Evolutionary conservation across 768 basidiomycete species (phyloP).

Genomic region (Agaricus bisporus): DNA sequence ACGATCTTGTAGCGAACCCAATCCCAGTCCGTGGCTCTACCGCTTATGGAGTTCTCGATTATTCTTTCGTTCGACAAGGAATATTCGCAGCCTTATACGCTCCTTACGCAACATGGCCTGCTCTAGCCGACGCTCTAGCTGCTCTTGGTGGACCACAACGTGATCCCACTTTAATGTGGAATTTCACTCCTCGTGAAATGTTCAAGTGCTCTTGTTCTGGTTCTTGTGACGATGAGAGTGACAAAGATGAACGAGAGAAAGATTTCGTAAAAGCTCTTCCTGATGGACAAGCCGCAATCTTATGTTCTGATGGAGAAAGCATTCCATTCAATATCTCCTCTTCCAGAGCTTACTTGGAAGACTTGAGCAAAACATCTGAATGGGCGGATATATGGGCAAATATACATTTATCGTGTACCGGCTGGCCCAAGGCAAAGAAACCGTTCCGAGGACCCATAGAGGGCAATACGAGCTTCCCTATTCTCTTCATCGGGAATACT

Average conservation of each 20-base stretch:
- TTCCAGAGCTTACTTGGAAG: constrained; percentile 21
- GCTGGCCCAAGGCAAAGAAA: constrained; percentile 12
- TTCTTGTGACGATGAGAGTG: constrained; percentile 14
- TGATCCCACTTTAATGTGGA: constrained; percentile 22
- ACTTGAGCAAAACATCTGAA: constrained; percentile 17
- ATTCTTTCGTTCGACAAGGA: constrained; percentile 19
- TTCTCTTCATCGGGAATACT: constrained; percentile 35
- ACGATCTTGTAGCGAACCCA: constrained; percentile 24
- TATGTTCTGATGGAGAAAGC: constrained; percentile 30
- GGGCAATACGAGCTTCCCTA: constrained; percentile 32
- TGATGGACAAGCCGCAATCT: constrained; percentile 20
- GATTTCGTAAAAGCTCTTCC: constrained; percentile 1
- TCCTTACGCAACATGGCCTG: constrained; percentile 27
- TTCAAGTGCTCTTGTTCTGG: constrained; percentile 21
- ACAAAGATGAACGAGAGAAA: background rate
- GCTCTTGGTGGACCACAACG: constrained; percentile 23
- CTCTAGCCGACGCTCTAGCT: constrained; percentile 29
- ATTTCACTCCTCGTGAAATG: constrained; percentile 10
- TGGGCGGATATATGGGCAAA: constrained; percentile 27
- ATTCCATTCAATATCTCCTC: constrained; percentile 22
- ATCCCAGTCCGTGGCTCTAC: constrained; percentile 24
- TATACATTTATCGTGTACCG: constrained; percentile 14
- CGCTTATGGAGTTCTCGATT: constrained; percentile 33
- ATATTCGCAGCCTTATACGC: constrained; percentile 29
- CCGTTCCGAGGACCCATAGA: constrained; percentile 25